Evolutionary conservation across 2,329 filamentous ascomycete species (phyloP).

Genomic region (Pseudogymnoascus verrucosus): DNA sequence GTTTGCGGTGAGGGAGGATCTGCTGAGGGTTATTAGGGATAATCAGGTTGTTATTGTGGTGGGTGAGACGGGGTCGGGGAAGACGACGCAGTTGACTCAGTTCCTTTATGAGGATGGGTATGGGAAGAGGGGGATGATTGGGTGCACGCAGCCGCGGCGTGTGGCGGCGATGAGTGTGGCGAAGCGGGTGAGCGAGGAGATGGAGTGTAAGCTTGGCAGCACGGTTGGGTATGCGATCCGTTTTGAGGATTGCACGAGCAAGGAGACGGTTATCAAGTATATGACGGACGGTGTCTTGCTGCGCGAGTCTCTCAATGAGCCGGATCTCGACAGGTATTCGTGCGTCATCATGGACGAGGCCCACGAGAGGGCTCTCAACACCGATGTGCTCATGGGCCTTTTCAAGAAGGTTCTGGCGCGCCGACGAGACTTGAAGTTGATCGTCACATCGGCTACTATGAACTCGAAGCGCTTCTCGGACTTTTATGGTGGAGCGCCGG

Average conservation of each 20-base stretch:
- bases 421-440: slow-evolving; percentile 85
- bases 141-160: slow-evolving; percentile 90
- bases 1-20: slow-evolving; percentile 90
- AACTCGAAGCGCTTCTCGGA: slow-evolving; percentile 93
- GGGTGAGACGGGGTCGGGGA: slow-evolving; percentile 93
- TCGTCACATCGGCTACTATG: slow-evolving; percentile 98
- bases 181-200: slow-evolving; percentile 96
- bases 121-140: slow-evolving; percentile 78
- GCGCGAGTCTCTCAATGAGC: slow-evolving; percentile 85
- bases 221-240: slow-evolving; percentile 94
- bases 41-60: slow-evolving; percentile 97
- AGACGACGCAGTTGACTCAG: slow-evolving; percentile 95
- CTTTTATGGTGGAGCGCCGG: slow-evolving; percentile 91
- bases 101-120: slow-evolving; percentile 96
- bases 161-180: slow-evolving; percentile 99
- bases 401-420: slow-evolving; percentile 95
- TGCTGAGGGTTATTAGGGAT: slow-evolving; percentile 84
- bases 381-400: slow-evolving; percentile 92
- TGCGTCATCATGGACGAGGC: slow-evolving; percentile 99
- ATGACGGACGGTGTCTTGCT: slow-evolving; percentile 97
- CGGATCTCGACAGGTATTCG: slow-evolving; percentile 90
- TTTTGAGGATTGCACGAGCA: slow-evolving; percentile 96
- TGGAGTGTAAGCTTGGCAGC: slow-evolving; percentile 84
- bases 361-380: slow-evolving; percentile 92
- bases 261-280: slow-evolving; percentile 94